Evolutionary conservation across 1,284 basidiomycete genomes (phyloP).

Genomic region (Crepidotus sp.): DNA sequence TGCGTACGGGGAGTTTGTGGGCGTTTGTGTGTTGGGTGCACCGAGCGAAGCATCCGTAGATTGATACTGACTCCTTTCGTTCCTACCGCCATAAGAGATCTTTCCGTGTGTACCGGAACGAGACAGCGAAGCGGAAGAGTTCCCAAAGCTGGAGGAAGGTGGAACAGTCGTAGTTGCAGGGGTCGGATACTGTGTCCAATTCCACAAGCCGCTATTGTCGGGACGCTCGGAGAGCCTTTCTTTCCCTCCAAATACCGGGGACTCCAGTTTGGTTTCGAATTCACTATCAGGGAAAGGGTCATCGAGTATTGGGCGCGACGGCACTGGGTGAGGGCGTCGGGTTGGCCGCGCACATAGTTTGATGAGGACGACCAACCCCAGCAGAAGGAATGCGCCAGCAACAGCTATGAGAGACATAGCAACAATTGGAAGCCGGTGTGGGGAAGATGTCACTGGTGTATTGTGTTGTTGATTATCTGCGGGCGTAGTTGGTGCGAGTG

Average conservation of each 20-base stretch:
- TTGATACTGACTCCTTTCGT: constrained; percentile 16
- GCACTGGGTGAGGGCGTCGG: constrained; percentile 44
- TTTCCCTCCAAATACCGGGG: constrained; percentile 66
- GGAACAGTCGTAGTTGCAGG: constrained; percentile 16
- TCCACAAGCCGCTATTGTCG: constrained; percentile 35
- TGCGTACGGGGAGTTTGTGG: constrained; percentile 21
- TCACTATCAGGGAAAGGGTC: constrained; percentile 36
- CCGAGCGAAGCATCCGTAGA: background rate
- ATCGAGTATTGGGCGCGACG: constrained; percentile 64
- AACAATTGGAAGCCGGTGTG: constrained; percentile 29
- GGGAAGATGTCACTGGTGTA: constrained; percentile 17
- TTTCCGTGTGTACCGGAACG: constrained; percentile 16
- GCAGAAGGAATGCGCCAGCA: constrained; percentile 46
- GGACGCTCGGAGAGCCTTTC: constrained; percentile 48
- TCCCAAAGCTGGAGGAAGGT: constrained; percentile 3
- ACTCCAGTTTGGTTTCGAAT: constrained; percentile 34
- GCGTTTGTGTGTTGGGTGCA: constrained; percentile 17
- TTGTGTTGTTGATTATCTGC: constrained; percentile 8
- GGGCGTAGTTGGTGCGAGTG: constrained; percentile 11
- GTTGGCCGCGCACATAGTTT: constrained; percentile 41
- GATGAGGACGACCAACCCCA: constrained; percentile 43
- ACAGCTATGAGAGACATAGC: constrained; percentile 50
- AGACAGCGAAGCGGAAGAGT: constrained; percentile 6
- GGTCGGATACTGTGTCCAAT: constrained; percentile 59
- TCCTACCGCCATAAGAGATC: constrained; percentile 10